A percentile compares a stretch with the other conserved stretches of the same genome.
These are phyloP conservation scores for Scutellaria minor DNA, from an alignment of 257 asterid species.

Conservation along the genomic window DNA sequence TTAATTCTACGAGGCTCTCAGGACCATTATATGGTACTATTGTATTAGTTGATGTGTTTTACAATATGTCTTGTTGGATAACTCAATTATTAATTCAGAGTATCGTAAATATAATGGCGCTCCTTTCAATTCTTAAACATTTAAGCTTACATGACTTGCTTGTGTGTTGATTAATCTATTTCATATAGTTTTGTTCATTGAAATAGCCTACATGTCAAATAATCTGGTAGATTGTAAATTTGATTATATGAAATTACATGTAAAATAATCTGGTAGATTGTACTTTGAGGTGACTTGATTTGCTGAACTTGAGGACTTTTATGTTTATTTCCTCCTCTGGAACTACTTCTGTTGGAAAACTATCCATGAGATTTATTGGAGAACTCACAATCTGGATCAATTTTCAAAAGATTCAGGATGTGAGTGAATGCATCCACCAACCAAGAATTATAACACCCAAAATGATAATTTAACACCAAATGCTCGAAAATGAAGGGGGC, in stretches of 20 bases:
- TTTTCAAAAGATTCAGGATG: constrained; percentile 17
- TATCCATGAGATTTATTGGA: background rate
- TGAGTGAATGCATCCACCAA: background rate
- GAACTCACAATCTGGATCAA: background rate
- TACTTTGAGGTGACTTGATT: background rate
- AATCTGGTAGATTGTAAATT: background rate
- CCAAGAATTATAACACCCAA: background rate
- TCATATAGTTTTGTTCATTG: background rate
- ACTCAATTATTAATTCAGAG: constrained; percentile 8
- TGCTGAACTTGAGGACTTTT: background rate
- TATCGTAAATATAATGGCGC: background rate
- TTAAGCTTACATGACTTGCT: background rate
- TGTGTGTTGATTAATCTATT: background rate
- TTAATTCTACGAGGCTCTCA: constrained; percentile 61
- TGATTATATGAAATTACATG: too few species aligned
- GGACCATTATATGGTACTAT: constrained; percentile 67
- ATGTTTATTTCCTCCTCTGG: constrained; percentile 4
- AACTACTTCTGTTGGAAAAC: background rate
- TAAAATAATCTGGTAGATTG: background rate
- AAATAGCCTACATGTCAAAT: background rate
- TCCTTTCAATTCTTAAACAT: background rate
- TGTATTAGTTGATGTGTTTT: background rate
- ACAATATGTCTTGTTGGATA: constrained; percentile 11
- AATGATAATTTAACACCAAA: background rate
- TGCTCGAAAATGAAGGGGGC: background rate